A percentile compares a stretch with the other conserved stretches of the same genome.
Evolutionary conservation across 176 grass and related monocot genomes (phyloP).

Genomic region (Raddia distichophylla): DNA sequence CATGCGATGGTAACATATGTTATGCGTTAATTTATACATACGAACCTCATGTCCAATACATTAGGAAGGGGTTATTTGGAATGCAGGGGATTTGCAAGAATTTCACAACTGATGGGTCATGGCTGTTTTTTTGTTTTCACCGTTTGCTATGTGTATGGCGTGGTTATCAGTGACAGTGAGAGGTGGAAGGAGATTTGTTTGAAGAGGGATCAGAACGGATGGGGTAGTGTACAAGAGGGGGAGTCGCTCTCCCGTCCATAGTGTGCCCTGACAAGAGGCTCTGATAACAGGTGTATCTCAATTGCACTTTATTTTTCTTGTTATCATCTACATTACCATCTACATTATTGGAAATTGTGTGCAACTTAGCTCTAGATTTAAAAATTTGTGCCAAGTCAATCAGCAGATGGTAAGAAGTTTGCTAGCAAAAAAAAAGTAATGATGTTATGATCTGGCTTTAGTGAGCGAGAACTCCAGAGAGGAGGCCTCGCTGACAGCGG

Average conservation of each 20-base stretch:
- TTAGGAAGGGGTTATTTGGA: neutral
- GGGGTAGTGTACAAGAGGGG: no score
- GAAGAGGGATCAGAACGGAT: no score
- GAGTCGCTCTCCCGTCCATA: no score
- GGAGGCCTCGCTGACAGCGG: no score
- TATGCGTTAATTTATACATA: neutral
- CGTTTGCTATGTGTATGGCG: neutral
- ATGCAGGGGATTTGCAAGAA: neutral
- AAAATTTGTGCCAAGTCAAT: constrained; percentile 60
- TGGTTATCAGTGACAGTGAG: no score
- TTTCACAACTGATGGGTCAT: constrained; percentile 24
- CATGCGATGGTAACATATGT: neutral
- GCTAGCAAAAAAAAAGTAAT: neutral
- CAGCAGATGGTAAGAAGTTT: constrained; percentile 26
- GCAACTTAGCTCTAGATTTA: constrained; percentile 58
- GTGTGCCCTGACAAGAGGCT: no score
- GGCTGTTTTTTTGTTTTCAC: neutral
- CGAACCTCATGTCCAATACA: neutral
- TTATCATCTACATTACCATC: neutral
- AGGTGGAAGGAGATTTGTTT: no score
- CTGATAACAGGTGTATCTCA: no score
- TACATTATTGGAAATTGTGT: constrained; percentile 40
- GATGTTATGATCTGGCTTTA: no score
- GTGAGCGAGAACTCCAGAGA: no score
- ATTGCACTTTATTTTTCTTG: no score